Evolutionary conservation across 305 asterid species (phyloP), one percentile per base, ranked within the genome.

Genomic region (Caryopteris hybrid): DNA sequence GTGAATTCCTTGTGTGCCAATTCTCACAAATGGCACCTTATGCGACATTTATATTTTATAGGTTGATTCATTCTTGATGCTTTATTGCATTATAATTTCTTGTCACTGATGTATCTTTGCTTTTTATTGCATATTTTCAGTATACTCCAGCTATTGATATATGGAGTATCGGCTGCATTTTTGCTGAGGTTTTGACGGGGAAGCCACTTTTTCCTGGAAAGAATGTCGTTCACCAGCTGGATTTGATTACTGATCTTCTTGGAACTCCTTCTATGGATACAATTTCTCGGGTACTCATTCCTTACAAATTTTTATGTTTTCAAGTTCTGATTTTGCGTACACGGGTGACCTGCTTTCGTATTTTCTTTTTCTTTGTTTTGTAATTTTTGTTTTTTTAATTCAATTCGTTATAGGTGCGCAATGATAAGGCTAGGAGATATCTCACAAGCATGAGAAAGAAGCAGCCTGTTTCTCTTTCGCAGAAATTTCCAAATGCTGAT

Each of bases 131-230:
- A 31, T 38, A 46, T 22, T 64, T 79, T 73, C 90, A 91, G 98
- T 91, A 91, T 76, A 91, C 98, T 55, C 88, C 96, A 36, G 96
- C 98, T 47, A 87, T 91, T 72, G 98, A 91, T 70, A 83, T 91
- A 73, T 91, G 98, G 98, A 86, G 96, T 70, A 87, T 91, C 25
- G 96, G 98, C 77, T 91, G 96, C 85, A 91, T 91, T 63, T 87
- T 91, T 77, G 96, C 98, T 31, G 98, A 91, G 77, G 94, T 89
- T 66, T 76, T 91, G 70, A 89, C 88, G 2, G 98, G 96, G 70
- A 89, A 87, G 78, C 98, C 96, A 50, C 76, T 91, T 31, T 91
- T 91, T 59, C 95, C 95, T 38, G 96, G 98, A 50, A 91, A 91
- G 69, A 91, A 87, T 77, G 95, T 91, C 42, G 98, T 91, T 66